Base-by-base conservation (phyloP, 257 asterid genomes). In the Scutellaria minor region DNA sequence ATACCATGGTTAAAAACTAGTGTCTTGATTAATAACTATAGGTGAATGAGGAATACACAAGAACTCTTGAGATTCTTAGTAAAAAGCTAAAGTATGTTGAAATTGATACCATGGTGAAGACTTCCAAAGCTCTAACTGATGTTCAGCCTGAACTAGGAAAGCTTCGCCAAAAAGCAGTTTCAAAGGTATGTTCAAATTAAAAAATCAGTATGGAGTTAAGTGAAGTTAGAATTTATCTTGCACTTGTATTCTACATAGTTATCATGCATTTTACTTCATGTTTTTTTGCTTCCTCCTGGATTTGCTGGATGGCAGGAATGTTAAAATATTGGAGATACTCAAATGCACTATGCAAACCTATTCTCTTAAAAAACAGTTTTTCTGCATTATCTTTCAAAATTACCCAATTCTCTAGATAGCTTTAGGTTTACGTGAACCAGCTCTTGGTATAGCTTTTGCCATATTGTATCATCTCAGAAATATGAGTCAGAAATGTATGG, bases 151-250 rank as follows among this genome's bases (percentile, higher is more conserved):
- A 95, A 84, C 76, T 95, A 67, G 97, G 92, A 84, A 92, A 83
- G 81, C 98, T 95, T 78, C 84, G 98, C 56, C 99, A 88, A 83
- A 95, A 95, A 85, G 99, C 98, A 18, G 94, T 95, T 82, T 88
- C 97, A 44, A 95, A 92, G 97, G 99, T 95, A 83, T 73, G 76
- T 70, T 61, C 52, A 12, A 46, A 31, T 64, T 1, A 53, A 56
- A 41, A 64, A 18, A 27, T 20, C 56, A 40, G 9, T 35, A 64
- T 37, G 52, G 70, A 72, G 55, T 57, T 12, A 13, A 40, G 48
- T 54, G 55, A 45, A 52, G 31, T 54, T 20, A 48, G 55, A 24
- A 24, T 2, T 31, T 4, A 62, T 39, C 62, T 42, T 31, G 47
- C 62, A 51, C 68, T 50, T 40, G 66, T 56, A 10, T 15, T 48